Percentiles rank a stretch among this genome's conserved stretches.
Conservation (phyloP, 177 flowering plant genomes). For the Tripterygium wilfordii region DNA sequence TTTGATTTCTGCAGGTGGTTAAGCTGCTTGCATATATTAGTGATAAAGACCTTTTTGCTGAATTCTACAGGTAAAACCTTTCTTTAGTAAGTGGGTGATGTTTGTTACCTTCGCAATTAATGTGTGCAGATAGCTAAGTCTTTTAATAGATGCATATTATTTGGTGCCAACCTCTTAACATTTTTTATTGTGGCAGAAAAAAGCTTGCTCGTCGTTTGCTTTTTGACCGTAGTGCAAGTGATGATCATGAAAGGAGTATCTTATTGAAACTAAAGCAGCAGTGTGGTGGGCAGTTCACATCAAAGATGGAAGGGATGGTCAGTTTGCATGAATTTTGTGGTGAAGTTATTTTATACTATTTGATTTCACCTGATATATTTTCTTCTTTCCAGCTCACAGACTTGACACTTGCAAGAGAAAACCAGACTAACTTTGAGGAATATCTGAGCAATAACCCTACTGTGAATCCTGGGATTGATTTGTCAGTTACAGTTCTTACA, state of each 20-base stretch:
- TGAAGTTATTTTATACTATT: too few species aligned
- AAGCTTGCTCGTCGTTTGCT: constrained; percentile 47
- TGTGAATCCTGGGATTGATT: constrained; percentile 41
- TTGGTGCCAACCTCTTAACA: too few species aligned
- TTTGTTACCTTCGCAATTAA: background rate
- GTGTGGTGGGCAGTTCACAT: constrained; percentile 56
- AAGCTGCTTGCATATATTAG: constrained; percentile 44
- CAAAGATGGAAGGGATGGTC: constrained; percentile 58
- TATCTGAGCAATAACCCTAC: constrained; percentile 28
- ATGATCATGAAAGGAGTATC: constrained; percentile 50
- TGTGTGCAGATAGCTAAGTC: background rate
- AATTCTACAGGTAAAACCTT: constrained; percentile 28
- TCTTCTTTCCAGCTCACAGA: constrained; percentile 40
- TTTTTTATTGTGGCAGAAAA: constrained; percentile 44
- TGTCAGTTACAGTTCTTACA: constrained; percentile 43
- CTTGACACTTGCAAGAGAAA: constrained; percentile 45
- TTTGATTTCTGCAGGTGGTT: constrained; percentile 27
- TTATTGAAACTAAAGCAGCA: constrained; percentile 50
- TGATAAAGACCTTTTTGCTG: constrained; percentile 51
- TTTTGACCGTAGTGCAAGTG: constrained; percentile 51
- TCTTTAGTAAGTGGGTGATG: background rate
- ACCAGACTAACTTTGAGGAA: too few species aligned
- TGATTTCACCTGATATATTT: background rate
- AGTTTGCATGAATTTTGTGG: constrained; percentile 2
- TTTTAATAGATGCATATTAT: too few species aligned